A percentile compares a stretch with the other conserved stretches of the same genome.
Evolutionary conservation across 2,329 filamentous ascomycete species (phyloP).

Genomic region (Epichloe scottii): DNA sequence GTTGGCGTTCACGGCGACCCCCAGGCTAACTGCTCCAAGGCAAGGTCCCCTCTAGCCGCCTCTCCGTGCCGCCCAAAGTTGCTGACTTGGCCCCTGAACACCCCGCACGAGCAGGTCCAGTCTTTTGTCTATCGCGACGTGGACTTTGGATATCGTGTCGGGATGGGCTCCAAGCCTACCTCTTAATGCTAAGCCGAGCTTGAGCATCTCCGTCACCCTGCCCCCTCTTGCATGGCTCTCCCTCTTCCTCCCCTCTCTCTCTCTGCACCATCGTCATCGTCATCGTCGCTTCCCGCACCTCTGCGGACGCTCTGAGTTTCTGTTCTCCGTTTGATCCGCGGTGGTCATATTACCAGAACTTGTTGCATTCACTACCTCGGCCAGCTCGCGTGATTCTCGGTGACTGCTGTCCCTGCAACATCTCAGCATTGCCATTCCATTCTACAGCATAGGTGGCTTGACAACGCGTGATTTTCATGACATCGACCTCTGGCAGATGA

Average conservation of each 20-base stretch:
- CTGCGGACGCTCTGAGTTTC: background rate
- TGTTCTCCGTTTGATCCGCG: background rate
- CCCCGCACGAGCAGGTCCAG: too few species aligned
- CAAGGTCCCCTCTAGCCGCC: too few species aligned
- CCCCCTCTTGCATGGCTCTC: background rate
- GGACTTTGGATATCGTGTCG: too few species aligned
- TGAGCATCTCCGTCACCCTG: background rate
- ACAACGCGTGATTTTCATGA: background rate
- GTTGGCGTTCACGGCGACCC: too few species aligned
- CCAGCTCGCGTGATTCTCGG: background rate
- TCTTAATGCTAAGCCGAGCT: too few species aligned
- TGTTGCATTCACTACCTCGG: background rate
- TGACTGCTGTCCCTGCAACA: background rate
- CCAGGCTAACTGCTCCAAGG: too few species aligned
- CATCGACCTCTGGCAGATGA: slow-evolving; percentile 15
- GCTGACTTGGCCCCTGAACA: too few species aligned
- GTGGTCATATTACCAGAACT: background rate
- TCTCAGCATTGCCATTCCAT: background rate
- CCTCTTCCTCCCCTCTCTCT: background rate
- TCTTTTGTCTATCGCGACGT: too few species aligned
- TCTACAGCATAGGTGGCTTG: background rate
- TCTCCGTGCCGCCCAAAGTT: too few species aligned
- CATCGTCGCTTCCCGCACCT: background rate
- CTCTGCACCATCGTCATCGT: background rate
- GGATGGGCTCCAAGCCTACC: too few species aligned